Evolutionary conservation across 768 basidiomycete genomes (phyloP), one percentile per base, ranked within the genome.

Genomic region (Xerocomellus intermedius): DNA sequence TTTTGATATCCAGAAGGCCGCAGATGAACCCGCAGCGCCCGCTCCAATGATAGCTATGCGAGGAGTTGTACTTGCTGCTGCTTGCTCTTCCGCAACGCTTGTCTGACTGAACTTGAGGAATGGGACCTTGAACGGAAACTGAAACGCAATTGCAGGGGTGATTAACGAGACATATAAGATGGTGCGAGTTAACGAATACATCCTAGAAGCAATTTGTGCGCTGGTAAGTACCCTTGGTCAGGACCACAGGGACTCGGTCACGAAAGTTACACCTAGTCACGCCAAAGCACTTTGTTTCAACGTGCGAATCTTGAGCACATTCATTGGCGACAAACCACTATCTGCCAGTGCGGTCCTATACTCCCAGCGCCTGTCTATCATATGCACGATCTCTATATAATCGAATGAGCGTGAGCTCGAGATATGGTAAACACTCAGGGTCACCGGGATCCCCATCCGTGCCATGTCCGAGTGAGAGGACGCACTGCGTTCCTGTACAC

Each of bases 11-110:
- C 93, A 90, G 65, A 83, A 90, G 3, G 85, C 92, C 21, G 93
- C 89, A 24, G 91, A 88, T 16, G 82, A 83, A 9, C 94, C 94
- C 10, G 79, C 91, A 14, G 94, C 93, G 26, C 94, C 94, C 0
- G 94, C 94, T 17, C 94, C 94, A 50, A 97, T 82, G 64, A 97
- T 85, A 8, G 94, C 94, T 61, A 97, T 79, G 44, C 86, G 74
- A 42, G 85, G 81, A 0, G 76, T 48, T 52, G 49, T 56, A 57
- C 41, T 63, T 62, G 30, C 55, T 62, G 30, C 55, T 55, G 2
- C 47, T 42, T 66, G 61, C 36, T 63, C 57, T 45, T 65, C 63
- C 21, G 26, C 45, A 24, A 62, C 4, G 36, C 60, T 57, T 39
- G 64, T 58, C 41, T 68, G 55, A 28, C 66, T 74, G 42, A 69